phyloP scores from a whole-genome alignment of 2,329 filamentous ascomycete genomes.

The Fusarium chlamydosporum region DNA sequence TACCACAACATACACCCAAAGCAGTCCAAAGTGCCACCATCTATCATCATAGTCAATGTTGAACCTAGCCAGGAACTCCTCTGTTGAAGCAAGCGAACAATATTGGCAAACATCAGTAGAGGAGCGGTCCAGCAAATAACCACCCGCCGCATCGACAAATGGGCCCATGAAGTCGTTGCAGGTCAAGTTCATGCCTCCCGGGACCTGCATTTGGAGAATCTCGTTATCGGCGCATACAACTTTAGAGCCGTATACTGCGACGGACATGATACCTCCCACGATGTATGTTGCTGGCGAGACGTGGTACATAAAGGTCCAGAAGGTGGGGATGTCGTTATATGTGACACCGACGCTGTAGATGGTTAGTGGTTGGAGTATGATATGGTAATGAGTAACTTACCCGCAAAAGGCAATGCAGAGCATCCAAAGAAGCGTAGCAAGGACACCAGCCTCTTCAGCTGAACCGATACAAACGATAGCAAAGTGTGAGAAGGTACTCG shows the following conservation, averaged over 20 bases:
- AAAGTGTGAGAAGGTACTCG: constrained; percentile 49
- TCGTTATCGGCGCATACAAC: constrained; percentile 56
- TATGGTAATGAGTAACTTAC: constrained; percentile 51
- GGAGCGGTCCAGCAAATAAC: constrained; percentile 60
- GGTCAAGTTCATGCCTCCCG: constrained; percentile 60
- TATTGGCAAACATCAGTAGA: constrained; percentile 63
- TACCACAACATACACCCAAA: constrained; percentile 66
- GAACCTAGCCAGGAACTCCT: constrained; percentile 57
- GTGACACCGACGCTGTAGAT: constrained; percentile 68
- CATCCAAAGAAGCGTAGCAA: constrained; percentile 59
- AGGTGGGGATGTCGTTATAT: constrained; percentile 70
- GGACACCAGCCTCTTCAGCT: constrained; percentile 46
- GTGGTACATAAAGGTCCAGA: constrained; percentile 81
- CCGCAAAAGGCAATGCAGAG: constrained; percentile 49
- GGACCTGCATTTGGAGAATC: constrained; percentile 69
- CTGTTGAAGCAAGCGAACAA: constrained; percentile 56
- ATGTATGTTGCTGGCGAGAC: constrained; percentile 79
- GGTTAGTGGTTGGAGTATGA: constrained; percentile 35
- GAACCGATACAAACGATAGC: constrained; percentile 44
- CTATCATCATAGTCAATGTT: constrained; percentile 63
- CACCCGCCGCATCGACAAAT: constrained; percentile 62
- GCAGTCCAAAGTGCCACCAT: constrained; percentile 70
- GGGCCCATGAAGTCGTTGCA: constrained; percentile 65
- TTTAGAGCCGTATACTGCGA: constrained; percentile 41
- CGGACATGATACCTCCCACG: constrained; percentile 69